Evolutionary conservation across 805 yeast genomes (phyloP).

Genomic region (Phaffomyces opuntiae): DNA sequence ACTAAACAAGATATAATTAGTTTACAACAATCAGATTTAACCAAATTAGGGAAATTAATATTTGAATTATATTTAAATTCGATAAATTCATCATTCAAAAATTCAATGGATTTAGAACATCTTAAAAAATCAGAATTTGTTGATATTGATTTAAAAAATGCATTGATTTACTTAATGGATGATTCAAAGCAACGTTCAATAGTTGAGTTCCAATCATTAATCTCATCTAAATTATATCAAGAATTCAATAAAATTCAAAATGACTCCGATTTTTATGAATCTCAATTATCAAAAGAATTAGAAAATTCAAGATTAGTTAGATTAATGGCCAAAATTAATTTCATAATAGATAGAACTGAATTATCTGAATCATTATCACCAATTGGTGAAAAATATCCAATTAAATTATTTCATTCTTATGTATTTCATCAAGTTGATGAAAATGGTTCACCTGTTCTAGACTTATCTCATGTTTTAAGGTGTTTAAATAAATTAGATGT

Average conservation of each 20-base stretch:
- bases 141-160: slow-evolving; percentile 35
- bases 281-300: slow-evolving; percentile 59
- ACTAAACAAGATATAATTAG: slow-evolving; percentile 13
- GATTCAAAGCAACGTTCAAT: slow-evolving; percentile 22
- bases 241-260: slow-evolving; percentile 44
- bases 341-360: slow-evolving; percentile 57
- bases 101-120: slow-evolving; percentile 8
- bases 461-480: slow-evolving; percentile 72
- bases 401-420: slow-evolving; percentile 72
- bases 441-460: slow-evolving; percentile 68
- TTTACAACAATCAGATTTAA: slow-evolving; percentile 50
- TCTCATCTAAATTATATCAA: slow-evolving; percentile 39
- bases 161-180: slow-evolving; percentile 32
- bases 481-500: slow-evolving; percentile 87
- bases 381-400: slow-evolving; percentile 66
- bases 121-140: slow-evolving; percentile 30
- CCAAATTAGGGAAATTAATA: slow-evolving; percentile 52
- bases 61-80: slow-evolving; percentile 47
- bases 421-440: slow-evolving; percentile 83
- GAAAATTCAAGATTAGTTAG: slow-evolving; percentile 88
- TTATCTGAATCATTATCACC: slow-evolving; percentile 60
- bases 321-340: slow-evolving; percentile 72
- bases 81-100: slow-evolving; percentile 23
- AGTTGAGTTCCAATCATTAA: slow-evolving; percentile 29
- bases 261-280: slow-evolving; percentile 51